phyloP scores from a whole-genome alignment of 208 protist species.

The Trypanosoma cruzi region DNA sequence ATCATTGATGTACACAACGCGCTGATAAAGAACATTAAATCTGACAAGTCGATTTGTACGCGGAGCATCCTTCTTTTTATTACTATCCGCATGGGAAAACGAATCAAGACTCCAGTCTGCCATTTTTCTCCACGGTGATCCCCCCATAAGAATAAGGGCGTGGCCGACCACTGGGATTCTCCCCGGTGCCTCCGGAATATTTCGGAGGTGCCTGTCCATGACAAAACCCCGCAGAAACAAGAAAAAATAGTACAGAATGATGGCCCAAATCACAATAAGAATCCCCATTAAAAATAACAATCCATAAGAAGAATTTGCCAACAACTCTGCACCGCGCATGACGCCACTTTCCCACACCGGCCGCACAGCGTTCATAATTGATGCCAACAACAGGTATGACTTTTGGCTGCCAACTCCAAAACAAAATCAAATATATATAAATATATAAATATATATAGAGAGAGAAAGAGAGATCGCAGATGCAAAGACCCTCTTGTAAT shows the following conservation, averaged over 20 bases:
- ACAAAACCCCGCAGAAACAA: conserved; percentile 53
- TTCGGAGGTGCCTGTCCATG: conserved; percentile 68
- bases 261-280: conserved; percentile 25
- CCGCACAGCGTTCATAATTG: conserved; percentile 2
- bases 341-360: background rate
- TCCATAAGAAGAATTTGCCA: background rate
- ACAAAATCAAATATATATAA: background rate
- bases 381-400: background rate
- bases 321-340: background rate
- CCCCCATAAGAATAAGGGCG: conserved; percentile 61
- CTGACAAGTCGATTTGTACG: conserved; percentile 52
- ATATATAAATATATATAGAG: background rate
- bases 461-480: background rate
- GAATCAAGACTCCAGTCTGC: conserved; percentile 73
- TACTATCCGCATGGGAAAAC: conserved; percentile 22
- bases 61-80: conserved; percentile 14
- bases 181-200: conserved; percentile 65
- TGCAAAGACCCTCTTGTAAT: background rate
- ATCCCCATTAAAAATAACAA: conserved; percentile 11
- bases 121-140: conserved; percentile 82
- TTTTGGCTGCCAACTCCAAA: background rate
- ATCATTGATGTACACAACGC: conserved; percentile 86
- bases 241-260: conserved; percentile 52
- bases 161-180: conserved; percentile 78
- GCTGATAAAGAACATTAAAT: conserved; percentile 79